Evolutionary conservation across 1,139 yeast species (phyloP).

Genomic region (Zhuliangozyma parablackwelliae): DNA sequence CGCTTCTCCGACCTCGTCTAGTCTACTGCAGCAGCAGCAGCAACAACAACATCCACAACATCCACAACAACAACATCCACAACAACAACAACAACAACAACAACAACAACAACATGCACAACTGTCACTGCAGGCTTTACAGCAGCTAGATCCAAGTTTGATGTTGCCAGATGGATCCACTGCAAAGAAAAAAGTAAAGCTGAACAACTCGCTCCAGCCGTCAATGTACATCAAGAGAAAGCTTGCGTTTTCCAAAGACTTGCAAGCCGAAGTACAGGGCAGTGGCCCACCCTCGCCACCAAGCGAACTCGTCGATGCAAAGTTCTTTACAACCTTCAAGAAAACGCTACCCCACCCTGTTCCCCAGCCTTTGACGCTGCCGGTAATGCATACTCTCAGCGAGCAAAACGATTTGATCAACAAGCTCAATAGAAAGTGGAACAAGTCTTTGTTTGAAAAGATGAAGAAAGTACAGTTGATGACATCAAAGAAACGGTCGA

Average conservation of each 20-base stretch:
- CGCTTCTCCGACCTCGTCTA: constrained; percentile 2
- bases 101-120: not conserved
- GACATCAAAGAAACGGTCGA: constrained; percentile 15
- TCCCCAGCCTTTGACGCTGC: constrained; percentile 12
- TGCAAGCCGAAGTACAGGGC: constrained; percentile 27
- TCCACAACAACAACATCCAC: not conserved
- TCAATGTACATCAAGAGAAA: constrained; percentile 27
- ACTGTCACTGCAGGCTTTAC: constrained; percentile 4
- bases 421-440: constrained; percentile 37
- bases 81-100: not conserved
- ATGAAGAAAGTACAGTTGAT: not conserved
- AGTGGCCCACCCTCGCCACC: constrained; percentile 2
- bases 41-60: not conserved
- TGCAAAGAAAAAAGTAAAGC: constrained; percentile 10
- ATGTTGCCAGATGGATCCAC: constrained; percentile 4
- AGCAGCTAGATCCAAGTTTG: constrained; percentile 4
- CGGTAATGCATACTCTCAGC: constrained; percentile 13
- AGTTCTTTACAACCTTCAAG: constrained; percentile 4
- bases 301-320: constrained; percentile 2
- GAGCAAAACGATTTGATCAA: constrained; percentile 34
- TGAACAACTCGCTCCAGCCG: constrained; percentile 15
- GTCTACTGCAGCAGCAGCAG: not conserved
- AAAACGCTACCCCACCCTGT: constrained; percentile 5
- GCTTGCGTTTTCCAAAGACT: constrained; percentile 33
- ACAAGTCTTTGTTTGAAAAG: constrained; percentile 15